These are phyloP conservation scores for Coemansia sp. DNA, from an alignment of 371 early-diverging fungal species.

Conservation along the genomic window DNA sequence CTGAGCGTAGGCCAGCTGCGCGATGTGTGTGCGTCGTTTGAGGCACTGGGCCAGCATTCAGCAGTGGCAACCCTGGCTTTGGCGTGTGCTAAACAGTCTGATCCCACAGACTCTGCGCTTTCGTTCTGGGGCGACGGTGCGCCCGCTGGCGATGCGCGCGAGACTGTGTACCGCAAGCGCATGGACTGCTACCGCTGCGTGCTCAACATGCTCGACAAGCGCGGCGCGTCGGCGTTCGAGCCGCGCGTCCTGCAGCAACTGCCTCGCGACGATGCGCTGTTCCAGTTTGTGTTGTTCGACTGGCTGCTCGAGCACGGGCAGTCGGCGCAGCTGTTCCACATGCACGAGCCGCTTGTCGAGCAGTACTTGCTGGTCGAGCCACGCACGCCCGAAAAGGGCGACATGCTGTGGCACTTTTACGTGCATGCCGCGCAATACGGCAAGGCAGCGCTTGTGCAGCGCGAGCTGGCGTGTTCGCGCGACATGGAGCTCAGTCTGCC, in stretches of 20 bases:
- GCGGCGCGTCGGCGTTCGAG: constrained; percentile 1
- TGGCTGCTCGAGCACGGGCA: constrained; percentile 61
- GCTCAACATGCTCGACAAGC: constrained; percentile 49
- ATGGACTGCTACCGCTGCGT: constrained; percentile 56
- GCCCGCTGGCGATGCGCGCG: constrained; percentile 33
- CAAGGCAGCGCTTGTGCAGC: constrained; percentile 67
- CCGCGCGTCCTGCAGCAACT: constrained; percentile 22
- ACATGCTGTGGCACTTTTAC: constrained; percentile 78
- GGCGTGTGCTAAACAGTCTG: constrained; percentile 65
- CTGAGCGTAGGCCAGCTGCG: constrained; percentile 59
- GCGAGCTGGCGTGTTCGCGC: constrained; percentile 59
- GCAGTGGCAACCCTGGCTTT: constrained; percentile 72
- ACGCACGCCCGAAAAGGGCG: constrained; percentile 54
- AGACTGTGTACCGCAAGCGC: constrained; percentile 44
- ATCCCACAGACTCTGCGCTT: constrained; percentile 61
- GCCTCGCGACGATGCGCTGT: constrained; percentile 60
- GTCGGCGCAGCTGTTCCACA: constrained; percentile 44
- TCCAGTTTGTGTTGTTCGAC: constrained; percentile 70
- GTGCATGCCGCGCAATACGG: constrained; percentile 62
- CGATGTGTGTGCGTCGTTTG: constrained; percentile 61
- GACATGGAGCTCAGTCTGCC: constrained; percentile 52
- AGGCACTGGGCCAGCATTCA: constrained; percentile 55
- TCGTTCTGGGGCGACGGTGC: constrained; percentile 51
- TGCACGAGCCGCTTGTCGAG: constrained; percentile 64
- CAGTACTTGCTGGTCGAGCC: constrained; percentile 66